phyloP scores from a whole-genome alignment of 306 rosid species.

The Vachellia pachyceras region DNA sequence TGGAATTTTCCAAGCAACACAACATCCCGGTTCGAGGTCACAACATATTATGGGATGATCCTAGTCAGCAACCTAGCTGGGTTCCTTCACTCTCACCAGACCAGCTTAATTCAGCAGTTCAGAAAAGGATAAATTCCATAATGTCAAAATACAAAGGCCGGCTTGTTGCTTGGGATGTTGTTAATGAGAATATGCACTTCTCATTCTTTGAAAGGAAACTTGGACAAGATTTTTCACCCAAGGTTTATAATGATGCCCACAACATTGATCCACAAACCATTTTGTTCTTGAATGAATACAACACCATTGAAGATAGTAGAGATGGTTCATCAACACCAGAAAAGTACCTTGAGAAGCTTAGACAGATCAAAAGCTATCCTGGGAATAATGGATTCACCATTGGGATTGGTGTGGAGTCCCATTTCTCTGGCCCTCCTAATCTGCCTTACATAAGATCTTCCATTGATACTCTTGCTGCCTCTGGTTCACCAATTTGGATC shows the following conservation, averaged over 20 bases:
- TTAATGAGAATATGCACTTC: conserved; percentile 72
- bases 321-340: conserved; percentile 51
- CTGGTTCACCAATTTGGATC: conserved; percentile 71
- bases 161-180: conserved; percentile 81
- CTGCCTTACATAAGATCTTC: conserved; percentile 70
- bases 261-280: conserved; percentile 45
- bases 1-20: conserved; percentile 53
- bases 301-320: conserved; percentile 64
- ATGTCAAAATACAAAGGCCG: conserved; percentile 61
- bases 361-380: conserved; percentile 42
- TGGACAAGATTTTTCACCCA: conserved; percentile 44
- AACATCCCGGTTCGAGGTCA: conserved; percentile 69
- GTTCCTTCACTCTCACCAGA: conserved; percentile 46
- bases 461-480: conserved; percentile 67
- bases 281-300: conserved; percentile 71
- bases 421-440: conserved; percentile 57
- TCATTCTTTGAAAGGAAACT: conserved; percentile 58
- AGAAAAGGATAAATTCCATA: conserved; percentile 51
- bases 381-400: conserved; percentile 24
- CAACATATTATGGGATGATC: conserved; percentile 76
- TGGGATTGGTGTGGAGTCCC: conserved; percentile 76
- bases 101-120: conserved; percentile 45
- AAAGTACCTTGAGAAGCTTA: conserved; percentile 59
- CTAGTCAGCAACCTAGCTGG: conserved; percentile 55
- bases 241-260: conserved; percentile 48